Evolutionary conservation across 257 asterid genomes (phyloP), one percentile per base, ranked within the genome.

Genomic region (Solanum piurae): DNA sequence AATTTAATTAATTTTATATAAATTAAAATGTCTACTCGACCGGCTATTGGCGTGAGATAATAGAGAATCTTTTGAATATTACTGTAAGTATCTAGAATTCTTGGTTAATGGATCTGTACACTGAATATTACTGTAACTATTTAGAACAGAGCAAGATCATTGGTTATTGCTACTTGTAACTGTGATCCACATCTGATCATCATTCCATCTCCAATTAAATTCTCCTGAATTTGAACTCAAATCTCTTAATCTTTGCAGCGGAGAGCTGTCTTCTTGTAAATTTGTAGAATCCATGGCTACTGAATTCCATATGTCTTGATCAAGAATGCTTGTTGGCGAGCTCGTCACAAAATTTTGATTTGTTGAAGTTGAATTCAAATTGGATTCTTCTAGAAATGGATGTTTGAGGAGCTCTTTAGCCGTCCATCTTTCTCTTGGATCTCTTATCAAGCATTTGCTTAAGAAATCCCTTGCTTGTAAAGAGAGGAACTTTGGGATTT

Each of bases 321-420:
- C 98, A 83, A 95, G 98, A 88, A 92, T 89, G 73, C 98, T 93
- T 2, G 98, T 94, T 27, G 98, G 98, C 16, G 98, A 95, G 20
- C 64, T 86, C 18, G 87, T 38, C 1, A 5, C 33, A 7, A 75
- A 85, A 58, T 88, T 71, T 82, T 86, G 42, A 33, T 3, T 72
- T 34, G 9, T 4, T 4, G 29, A 29, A 29, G 4, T 29, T 0
- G n/a, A 69, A 58, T 44, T 73, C 21, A 16, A 42, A 55, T 44
- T 73, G 13, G 16, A 6, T 42, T 88, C 89, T 4, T 87, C 86
- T 29, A 96, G 87, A 90, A 96, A 96, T 1, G 92, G 95, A 89
- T 96, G 98, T 38, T 86, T 86, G 52, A 95, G 91, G 7, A 96
- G 95, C 16, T 95, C 62, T 68, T 86, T 86, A 1, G 98, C 98